Base-by-base conservation (phyloP, 139 green algal genomes). In the Picochlorum sp. region DNA sequence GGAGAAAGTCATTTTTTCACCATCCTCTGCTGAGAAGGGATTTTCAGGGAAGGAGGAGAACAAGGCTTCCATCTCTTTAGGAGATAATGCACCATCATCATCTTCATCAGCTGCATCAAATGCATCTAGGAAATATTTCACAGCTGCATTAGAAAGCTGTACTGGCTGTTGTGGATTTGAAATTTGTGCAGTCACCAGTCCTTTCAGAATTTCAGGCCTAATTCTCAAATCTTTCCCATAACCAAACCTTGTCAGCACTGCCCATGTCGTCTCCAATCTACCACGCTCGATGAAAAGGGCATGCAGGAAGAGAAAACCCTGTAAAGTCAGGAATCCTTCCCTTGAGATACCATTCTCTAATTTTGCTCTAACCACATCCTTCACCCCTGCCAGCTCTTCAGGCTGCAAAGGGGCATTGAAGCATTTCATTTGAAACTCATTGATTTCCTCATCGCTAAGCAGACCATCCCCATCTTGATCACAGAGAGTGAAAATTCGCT, bases 231-330 rank as follows among this genome's bases (percentile, higher is more conserved):
- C 47, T 62, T 91, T 76, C 57, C 73, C 78, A 69, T 93, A 93
- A 30, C 85, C 86, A 64, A 88, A 93, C 32, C 64, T 81, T 25
- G 85, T 70, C 54, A 95, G 76, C 33, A 95, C 85, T 50, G 84
- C 75, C 89, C 89, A 96, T 6, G 82, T 88, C 1, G 89, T 94
- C 57, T 96, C 89, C 49, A 93, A 74, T 31, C 89, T 73, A 7
- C 87, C 89, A 0, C 81, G 65, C 68, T 96, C 89, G 26, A 96
- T 95, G 79, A 96, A 96, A 16, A 96, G 75, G 28, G 87, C 82
- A 61, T 96, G 84, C 50, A 96, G 77, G 72, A 93, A 95, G 13
- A 96, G 67, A 70, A 96, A 96, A 30, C 89, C 89, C n/a, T 74
- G 57, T 49, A 95, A 70, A 4, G 84, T 94, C 26, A 96, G 64